Conservation (phyloP, 2,329 filamentous ascomycete species). For the Dendryphion nanum region DNA sequence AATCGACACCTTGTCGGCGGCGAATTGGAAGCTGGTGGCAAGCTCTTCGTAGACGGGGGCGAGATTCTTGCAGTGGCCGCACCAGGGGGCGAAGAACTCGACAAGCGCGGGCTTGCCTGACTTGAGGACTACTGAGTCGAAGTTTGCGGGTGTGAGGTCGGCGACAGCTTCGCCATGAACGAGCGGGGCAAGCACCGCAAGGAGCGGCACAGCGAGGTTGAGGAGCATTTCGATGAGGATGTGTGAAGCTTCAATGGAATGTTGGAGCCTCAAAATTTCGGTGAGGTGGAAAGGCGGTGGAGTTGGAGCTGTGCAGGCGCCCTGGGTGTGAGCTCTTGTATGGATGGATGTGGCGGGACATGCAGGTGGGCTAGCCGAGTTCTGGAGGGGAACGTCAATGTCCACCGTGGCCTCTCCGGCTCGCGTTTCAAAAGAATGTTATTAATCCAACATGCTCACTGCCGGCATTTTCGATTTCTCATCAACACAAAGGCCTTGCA, state of each 20-base stretch:
- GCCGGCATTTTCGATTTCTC: too few relatives aligned
- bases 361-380: too few relatives aligned
- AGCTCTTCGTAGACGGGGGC: slow-evolving; percentile 95
- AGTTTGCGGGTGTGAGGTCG: slow-evolving; percentile 87
- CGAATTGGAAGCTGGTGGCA: slow-evolving; percentile 68
- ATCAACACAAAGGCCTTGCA: too few relatives aligned
- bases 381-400: too few relatives aligned
- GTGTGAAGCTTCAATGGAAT: slow-evolving; percentile 2
- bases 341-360: too few relatives aligned
- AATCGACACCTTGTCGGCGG: slow-evolving; percentile 75
- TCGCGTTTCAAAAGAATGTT: too few relatives aligned
- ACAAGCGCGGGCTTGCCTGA: slow-evolving; percentile 94
- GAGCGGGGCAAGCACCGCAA: slow-evolving; percentile 32
- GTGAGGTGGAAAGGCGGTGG: slow-evolving; percentile 2
- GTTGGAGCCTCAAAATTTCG: neutral
- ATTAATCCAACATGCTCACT: too few relatives aligned
- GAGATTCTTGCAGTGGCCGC: slow-evolving; percentile 97
- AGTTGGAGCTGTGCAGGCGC: too few relatives aligned
- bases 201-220: slow-evolving; percentile 28
- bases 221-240: slow-evolving; percentile 28
- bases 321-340: too few relatives aligned
- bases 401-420: too few relatives aligned
- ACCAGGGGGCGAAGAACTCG: slow-evolving; percentile 99
- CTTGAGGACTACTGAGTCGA: slow-evolving; percentile 84
- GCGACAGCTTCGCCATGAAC: slow-evolving; percentile 76